Percentiles rank a stretch among this genome's conserved stretches.
These are phyloP conservation scores for Venturia asperata DNA, from an alignment of 2,329 filamentous ascomycete genomes.

Conservation along the genomic window DNA sequence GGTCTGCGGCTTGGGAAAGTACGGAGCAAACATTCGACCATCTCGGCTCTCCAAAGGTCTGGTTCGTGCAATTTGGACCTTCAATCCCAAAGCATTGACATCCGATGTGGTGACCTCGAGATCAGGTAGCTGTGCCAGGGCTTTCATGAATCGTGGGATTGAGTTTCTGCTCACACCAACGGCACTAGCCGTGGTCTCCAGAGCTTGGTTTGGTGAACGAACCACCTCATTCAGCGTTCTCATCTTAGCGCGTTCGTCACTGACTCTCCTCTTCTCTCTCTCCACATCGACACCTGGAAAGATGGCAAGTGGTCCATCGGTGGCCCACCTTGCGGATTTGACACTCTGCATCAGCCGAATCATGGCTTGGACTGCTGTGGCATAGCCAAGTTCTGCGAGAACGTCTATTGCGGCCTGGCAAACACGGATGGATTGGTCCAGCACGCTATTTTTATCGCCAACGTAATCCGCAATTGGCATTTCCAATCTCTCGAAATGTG, in stretches of 20 bases:
- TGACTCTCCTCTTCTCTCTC: slow-evolving; percentile 37
- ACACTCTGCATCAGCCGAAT: slow-evolving; percentile 82
- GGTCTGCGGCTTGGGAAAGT: slow-evolving; percentile 87
- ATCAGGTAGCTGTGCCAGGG: slow-evolving; percentile 60
- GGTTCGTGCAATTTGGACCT: slow-evolving; percentile 56
- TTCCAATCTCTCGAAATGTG: slow-evolving; percentile 87
- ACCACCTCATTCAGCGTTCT: slow-evolving; percentile 36
- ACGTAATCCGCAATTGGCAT: slow-evolving; percentile 96
- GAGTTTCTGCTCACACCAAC: slow-evolving; percentile 45
- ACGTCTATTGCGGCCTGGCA: slow-evolving; percentile 93
- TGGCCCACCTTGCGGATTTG: slow-evolving; percentile 87
- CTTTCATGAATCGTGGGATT: slow-evolving; percentile 49
- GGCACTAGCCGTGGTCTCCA: slow-evolving; percentile 38
- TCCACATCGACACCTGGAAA: slow-evolving; percentile 61
- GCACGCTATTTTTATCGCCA: slow-evolving; percentile 77
- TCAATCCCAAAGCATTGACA: slow-evolving; percentile 56
- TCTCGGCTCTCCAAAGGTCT: slow-evolving; percentile 44
- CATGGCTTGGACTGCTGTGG: slow-evolving; percentile 72
- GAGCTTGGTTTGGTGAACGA: slow-evolving; percentile 20
- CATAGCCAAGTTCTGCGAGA: slow-evolving; percentile 77
- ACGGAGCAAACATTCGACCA: slow-evolving; percentile 72
- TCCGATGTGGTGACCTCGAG: slow-evolving; percentile 55
- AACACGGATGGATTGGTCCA: slow-evolving; percentile 95
- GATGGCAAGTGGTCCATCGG: slow-evolving; percentile 70
- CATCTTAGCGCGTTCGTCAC: slow-evolving; percentile 31